Conservation (phyloP, 2,329 filamentous ascomycete species). For the Penicillium rolfsii region DNA sequence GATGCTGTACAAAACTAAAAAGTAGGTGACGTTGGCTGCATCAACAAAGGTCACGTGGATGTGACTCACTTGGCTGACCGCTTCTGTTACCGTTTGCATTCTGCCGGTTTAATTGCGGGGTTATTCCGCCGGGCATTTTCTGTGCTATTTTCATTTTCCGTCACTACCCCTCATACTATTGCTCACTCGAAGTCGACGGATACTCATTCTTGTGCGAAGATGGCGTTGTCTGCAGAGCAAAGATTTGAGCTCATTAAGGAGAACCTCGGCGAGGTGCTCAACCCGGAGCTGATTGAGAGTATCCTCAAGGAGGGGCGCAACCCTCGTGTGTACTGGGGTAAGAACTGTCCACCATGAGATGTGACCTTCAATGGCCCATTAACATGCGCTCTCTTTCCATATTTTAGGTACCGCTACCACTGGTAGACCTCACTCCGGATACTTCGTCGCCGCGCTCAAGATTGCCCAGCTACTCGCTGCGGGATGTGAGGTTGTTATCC, state of each 20-base stretch:
- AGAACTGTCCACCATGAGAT: neutral
- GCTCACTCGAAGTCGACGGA: neutral
- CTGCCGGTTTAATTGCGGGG: conserved; percentile 4
- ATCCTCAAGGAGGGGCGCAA: conserved; percentile 36
- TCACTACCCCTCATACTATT: conserved; percentile 1
- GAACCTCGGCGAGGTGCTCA: conserved; percentile 81
- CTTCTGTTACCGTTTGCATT: neutral
- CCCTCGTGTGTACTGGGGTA: conserved; percentile 42
- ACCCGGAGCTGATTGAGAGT: conserved; percentile 58
- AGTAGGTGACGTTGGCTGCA: neutral
- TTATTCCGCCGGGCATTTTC: conserved; percentile 5
- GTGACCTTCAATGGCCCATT: neutral
- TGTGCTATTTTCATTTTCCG: neutral
- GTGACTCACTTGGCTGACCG: conserved; percentile 1
- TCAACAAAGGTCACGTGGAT: neutral
- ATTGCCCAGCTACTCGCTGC: conserved; percentile 85
- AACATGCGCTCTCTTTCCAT: neutral
- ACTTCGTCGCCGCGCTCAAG: conserved; percentile 80
- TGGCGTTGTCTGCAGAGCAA: conserved; percentile 7
- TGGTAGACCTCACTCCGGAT: conserved; percentile 84
- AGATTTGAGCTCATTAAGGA: conserved; percentile 60
- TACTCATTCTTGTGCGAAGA: neutral
- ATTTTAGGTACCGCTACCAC: conserved; percentile 66
- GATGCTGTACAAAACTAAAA: neutral
- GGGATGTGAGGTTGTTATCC: conserved; percentile 78